A percentile compares a stretch with the other conserved stretches of the same genome.
Conservation (phyloP, 768 basidiomycete genomes). For the Suillus decipiens region DNA sequence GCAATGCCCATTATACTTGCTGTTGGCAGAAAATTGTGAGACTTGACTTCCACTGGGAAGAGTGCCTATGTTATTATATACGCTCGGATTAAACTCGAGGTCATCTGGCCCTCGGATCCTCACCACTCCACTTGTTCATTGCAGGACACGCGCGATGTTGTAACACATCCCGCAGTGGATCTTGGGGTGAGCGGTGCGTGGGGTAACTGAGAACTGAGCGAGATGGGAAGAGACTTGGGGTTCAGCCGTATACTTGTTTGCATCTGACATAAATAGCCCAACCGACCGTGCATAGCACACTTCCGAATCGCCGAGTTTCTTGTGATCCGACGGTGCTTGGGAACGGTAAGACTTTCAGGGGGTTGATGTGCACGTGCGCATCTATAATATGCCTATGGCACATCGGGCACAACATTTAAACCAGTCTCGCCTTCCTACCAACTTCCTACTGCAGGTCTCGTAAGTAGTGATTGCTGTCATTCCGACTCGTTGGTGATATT, state of each 20-base stretch:
- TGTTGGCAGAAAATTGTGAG: too few species aligned
- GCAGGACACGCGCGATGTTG: too few species aligned
- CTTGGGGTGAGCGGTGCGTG: constrained; percentile 58
- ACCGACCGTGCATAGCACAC: too few species aligned
- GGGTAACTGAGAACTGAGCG: constrained; percentile 45
- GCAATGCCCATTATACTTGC: too few species aligned
- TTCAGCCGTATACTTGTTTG: background rate
- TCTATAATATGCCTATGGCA: too few species aligned
- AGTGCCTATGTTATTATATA: background rate
- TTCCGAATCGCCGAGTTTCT: too few species aligned
- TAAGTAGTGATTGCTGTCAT: background rate
- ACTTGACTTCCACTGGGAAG: background rate
- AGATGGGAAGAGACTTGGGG: constrained; percentile 16
- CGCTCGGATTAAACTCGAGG: background rate
- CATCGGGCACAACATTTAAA: too few species aligned
- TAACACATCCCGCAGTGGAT: constrained; percentile 71
- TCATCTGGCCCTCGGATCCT: background rate
- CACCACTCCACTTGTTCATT: background rate
- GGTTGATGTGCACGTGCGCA: too few species aligned
- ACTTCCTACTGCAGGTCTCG: background rate
- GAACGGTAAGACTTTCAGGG: too few species aligned
- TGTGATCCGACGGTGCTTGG: too few species aligned
- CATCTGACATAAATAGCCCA: too few species aligned
- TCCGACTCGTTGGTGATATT: background rate
- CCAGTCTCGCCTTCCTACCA: background rate